Conservation (phyloP, 495 filamentous ascomycete species). For the Xylaria cubensis region DNA sequence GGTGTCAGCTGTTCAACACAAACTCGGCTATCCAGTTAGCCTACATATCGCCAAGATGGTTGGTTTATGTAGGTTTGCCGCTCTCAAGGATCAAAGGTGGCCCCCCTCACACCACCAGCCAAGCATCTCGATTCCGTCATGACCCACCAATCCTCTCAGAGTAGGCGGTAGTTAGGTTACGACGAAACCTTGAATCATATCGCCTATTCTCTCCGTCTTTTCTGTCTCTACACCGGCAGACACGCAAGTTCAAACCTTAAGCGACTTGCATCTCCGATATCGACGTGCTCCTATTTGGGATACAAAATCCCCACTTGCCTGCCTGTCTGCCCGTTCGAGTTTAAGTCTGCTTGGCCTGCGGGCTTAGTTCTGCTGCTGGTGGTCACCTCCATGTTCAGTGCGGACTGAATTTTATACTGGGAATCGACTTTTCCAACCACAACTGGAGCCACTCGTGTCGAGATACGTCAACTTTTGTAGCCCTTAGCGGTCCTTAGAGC, state of each 20-base stretch:
- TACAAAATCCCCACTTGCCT: neutral
- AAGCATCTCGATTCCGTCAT: slow-evolving; percentile 23
- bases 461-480: neutral
- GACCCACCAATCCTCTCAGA: slow-evolving; percentile 1
- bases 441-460: neutral
- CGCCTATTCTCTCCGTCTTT: neutral
- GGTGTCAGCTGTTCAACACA: neutral
- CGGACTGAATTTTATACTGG: neutral
- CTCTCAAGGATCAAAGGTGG: neutral
- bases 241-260: slow-evolving; percentile 1
- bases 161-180: neutral
- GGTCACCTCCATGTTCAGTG: neutral
- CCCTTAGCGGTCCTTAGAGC: neutral
- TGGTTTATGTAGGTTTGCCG: slow-evolving; percentile 1
- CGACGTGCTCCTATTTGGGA: neutral
- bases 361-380: slow-evolving; percentile 5
- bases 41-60: neutral
- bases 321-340: neutral
- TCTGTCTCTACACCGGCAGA: neutral
- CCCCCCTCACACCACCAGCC: neutral
- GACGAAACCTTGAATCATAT: neutral
- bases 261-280: neutral
- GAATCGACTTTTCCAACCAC: neutral
- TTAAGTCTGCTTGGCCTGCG: neutral
- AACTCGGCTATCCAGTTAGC: neutral